phyloP scores from a whole-genome alignment of 257 asterid species.

The Asclepias syriaca region DNA sequence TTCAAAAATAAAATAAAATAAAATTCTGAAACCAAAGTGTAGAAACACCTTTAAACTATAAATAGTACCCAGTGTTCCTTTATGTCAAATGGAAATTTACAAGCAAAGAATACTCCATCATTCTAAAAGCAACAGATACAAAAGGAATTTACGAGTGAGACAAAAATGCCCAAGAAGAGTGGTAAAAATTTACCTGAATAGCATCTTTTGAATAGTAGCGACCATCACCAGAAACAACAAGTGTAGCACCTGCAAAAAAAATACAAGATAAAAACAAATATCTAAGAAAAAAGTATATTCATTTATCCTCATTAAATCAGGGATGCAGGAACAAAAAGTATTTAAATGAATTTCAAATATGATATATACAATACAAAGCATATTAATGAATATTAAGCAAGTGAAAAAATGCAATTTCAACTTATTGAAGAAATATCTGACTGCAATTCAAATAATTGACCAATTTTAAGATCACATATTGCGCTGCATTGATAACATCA shows the following conservation, averaged over 20 bases:
- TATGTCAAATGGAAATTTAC: neutral
- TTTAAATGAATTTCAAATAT: neutral
- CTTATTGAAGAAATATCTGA: neutral
- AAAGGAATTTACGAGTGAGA: neutral
- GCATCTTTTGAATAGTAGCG: constrained; percentile 95
- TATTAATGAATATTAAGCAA: neutral
- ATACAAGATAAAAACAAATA: neutral
- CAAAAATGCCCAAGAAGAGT: neutral
- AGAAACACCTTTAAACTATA: neutral
- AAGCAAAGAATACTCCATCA: too few relatives aligned
- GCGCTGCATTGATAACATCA: neutral
- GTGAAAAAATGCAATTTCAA: neutral
- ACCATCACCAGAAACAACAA: constrained; percentile 99
- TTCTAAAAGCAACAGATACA: neutral
- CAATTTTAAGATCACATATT: neutral
- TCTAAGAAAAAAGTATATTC: neutral
- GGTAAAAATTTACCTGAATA: constrained; percentile 52
- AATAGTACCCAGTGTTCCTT: neutral
- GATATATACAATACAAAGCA: neutral
- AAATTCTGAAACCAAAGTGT: neutral
- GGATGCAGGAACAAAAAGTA: neutral
- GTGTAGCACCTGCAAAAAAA: constrained; percentile 65
- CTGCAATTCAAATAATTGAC: neutral
- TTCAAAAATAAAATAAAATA: neutral
- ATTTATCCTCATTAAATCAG: neutral